Percentiles rank a stretch among this genome's conserved stretches.
Conservation (phyloP, 495 filamentous ascomycete species). For the Hypoxylon intermedium region DNA sequence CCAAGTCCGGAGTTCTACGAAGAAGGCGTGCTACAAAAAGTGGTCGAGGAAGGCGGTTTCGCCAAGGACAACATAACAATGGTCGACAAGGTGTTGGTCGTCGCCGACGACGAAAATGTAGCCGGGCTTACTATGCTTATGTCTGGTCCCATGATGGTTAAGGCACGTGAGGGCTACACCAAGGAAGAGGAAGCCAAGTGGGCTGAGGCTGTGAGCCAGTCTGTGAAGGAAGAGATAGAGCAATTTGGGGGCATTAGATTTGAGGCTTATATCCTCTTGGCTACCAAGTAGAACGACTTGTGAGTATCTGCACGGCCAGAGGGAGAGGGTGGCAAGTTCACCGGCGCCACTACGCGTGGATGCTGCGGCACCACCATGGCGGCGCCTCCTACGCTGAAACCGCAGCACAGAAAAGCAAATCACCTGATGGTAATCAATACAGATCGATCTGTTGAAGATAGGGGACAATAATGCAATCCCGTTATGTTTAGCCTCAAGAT, state of each 20-base stretch:
- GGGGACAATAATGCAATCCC: no score
- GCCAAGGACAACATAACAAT: constrained; percentile 23
- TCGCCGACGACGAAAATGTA: constrained; percentile 32
- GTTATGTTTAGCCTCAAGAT: no score
- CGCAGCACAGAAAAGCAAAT: no score
- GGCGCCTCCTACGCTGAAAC: no score
- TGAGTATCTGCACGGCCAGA: not conserved
- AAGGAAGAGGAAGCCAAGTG: constrained; percentile 35
- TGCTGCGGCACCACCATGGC: no score
- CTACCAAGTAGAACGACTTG: constrained; percentile 25
- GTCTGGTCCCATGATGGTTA: constrained; percentile 32
- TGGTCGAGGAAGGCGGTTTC: constrained; percentile 39
- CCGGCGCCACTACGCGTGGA: no score
- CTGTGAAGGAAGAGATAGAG: constrained; percentile 34
- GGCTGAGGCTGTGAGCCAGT: constrained; percentile 24
- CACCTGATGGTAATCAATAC: no score
- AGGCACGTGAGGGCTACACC: constrained; percentile 35
- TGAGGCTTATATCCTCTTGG: constrained; percentile 39
- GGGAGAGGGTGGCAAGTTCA: no score
- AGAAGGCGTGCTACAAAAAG: constrained; percentile 35
- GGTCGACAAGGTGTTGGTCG: constrained; percentile 27
- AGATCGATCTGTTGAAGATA: no score
- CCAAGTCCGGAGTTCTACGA: constrained; percentile 39
- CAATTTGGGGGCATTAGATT: constrained; percentile 37
- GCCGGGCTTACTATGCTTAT: constrained; percentile 33